phyloP scores from a whole-genome alignment of 1,139 yeast species.

The Zygotorulaspora mrakii region DNA sequence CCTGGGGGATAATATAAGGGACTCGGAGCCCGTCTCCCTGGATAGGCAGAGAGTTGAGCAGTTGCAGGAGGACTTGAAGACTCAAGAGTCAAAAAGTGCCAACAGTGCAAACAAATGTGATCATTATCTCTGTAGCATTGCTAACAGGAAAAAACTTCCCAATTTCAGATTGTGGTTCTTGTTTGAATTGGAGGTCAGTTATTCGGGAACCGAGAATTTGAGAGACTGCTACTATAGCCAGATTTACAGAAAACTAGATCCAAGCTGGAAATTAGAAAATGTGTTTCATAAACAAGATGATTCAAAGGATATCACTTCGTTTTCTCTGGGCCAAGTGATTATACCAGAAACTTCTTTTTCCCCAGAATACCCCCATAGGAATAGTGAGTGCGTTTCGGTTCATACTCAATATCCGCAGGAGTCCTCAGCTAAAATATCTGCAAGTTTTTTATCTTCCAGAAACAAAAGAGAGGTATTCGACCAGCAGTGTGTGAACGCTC shows the following conservation, averaged over 20 bases:
- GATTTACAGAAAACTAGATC: conserved; percentile 25
- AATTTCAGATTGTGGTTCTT: conserved; percentile 29
- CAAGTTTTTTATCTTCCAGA: conserved; percentile 20
- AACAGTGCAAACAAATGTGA: too few relatives aligned
- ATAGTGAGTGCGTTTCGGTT: too few relatives aligned
- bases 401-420: too few relatives aligned
- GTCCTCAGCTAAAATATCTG: conserved; percentile 18
- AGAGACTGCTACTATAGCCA: conserved; percentile 30
- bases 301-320: conserved; percentile 11
- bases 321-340: conserved; percentile 14
- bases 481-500: conserved; percentile 17
- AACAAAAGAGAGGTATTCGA: conserved; percentile 22
- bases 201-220: conserved; percentile 23
- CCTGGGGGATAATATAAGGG: conserved; percentile 6
- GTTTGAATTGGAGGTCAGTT: conserved; percentile 33
- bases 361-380: too few relatives aligned
- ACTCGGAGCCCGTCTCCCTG: conserved; percentile 7
- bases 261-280: conserved; percentile 22
- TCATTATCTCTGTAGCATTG: conserved; percentile 22
- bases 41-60: conserved; percentile 18
- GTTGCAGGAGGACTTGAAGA: conserved; percentile 21
- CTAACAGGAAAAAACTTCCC: conserved; percentile 14
- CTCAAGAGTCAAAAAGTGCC: conserved; percentile 14
- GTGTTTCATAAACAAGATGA: conserved; percentile 3
- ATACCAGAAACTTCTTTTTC: conserved; percentile 9